These are phyloP conservation scores for Colletotrichum ledebouriae DNA, from an alignment of 2,329 filamentous ascomycete species.

Conservation along the genomic window DNA sequence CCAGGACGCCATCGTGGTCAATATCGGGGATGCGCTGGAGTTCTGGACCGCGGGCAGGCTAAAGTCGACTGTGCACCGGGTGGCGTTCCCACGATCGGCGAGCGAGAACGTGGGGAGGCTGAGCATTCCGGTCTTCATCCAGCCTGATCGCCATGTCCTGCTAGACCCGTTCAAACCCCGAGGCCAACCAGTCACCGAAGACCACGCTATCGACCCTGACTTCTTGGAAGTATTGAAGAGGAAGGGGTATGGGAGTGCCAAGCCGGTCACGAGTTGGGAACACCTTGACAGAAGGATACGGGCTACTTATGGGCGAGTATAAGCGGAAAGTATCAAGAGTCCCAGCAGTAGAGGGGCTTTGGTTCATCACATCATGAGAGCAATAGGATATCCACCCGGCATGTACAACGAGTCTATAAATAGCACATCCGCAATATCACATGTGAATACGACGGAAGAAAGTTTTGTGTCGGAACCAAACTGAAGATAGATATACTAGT, in stretches of 20 bases:
- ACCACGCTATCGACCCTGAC: background rate
- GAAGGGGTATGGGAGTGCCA: slow-evolving; percentile 38
- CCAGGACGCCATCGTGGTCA: slow-evolving; percentile 74
- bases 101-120: slow-evolving; percentile 40
- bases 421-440: too few species aligned
- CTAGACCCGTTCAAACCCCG: slow-evolving; percentile 27
- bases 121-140: slow-evolving; percentile 42
- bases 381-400: slow-evolving; percentile 1
- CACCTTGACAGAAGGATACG: slow-evolving; percentile 39
- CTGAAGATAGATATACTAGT: background rate
- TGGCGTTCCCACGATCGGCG: slow-evolving; percentile 72
- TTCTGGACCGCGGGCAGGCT: slow-evolving; percentile 94
- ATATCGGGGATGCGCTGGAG: slow-evolving; percentile 77
- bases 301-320: slow-evolving; percentile 33
- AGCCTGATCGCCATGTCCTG: slow-evolving; percentile 40
- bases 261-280: slow-evolving; percentile 37
- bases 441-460: too few species aligned
- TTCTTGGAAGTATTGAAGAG: slow-evolving; percentile 37
- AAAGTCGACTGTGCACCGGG: slow-evolving; percentile 88
- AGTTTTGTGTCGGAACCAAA: too few species aligned
- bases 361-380: too few species aligned
- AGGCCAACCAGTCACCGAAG: background rate
- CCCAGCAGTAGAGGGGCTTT: too few species aligned
- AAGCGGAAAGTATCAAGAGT: background rate
- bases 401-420: too few species aligned